Conservation (phyloP, 2,329 filamentous ascomycete species). For the Aaosphaeria pasadenensis region DNA sequence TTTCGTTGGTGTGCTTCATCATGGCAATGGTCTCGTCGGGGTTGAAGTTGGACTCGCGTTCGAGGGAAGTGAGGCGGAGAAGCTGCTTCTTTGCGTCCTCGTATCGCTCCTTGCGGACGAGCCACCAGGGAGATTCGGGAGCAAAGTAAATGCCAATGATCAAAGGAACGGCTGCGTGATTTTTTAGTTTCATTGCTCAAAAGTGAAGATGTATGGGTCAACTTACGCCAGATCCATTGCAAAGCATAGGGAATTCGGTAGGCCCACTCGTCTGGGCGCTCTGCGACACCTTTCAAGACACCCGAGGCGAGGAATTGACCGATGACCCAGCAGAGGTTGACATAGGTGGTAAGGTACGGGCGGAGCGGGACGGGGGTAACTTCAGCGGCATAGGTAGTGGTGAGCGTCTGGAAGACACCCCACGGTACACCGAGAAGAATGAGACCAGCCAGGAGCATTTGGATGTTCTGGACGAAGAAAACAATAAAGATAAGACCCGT, state of each 20-base stretch:
- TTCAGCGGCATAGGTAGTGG: slow-evolving; percentile 51
- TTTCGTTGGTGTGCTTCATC: slow-evolving; percentile 84
- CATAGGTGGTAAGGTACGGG: slow-evolving; percentile 58
- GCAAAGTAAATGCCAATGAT: slow-evolving; percentile 65
- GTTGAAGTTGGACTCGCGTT: slow-evolving; percentile 41
- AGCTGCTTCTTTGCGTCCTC: slow-evolving; percentile 66
- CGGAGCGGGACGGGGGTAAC: slow-evolving; percentile 70
- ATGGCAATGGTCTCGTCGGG: slow-evolving; percentile 66
- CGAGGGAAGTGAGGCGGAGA: slow-evolving; percentile 59
- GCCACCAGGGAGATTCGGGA: slow-evolving; percentile 72
- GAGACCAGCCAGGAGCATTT: slow-evolving; percentile 60
- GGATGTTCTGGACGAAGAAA: slow-evolving; percentile 40
- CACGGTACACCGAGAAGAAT: slow-evolving; percentile 49
- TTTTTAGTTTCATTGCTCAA: too few relatives aligned
- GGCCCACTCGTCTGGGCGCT: slow-evolving; percentile 63
- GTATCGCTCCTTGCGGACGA: slow-evolving; percentile 62
- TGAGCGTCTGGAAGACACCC: slow-evolving; percentile 48
- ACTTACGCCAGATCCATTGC: slow-evolving; percentile 68
- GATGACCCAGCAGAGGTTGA: slow-evolving; percentile 74
- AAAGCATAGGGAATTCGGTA: slow-evolving; percentile 66
- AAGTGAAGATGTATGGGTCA: too few relatives aligned
- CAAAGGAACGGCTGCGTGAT: slow-evolving; percentile 52
- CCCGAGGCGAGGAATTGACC: slow-evolving; percentile 71
- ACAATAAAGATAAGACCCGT: slow-evolving; percentile 35
- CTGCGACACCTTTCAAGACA: slow-evolving; percentile 65